A percentile compares a stretch with the other conserved stretches of the same genome.
Conservation (phyloP, 306 rosid species). For the Fragaria nilgerrensis region DNA sequence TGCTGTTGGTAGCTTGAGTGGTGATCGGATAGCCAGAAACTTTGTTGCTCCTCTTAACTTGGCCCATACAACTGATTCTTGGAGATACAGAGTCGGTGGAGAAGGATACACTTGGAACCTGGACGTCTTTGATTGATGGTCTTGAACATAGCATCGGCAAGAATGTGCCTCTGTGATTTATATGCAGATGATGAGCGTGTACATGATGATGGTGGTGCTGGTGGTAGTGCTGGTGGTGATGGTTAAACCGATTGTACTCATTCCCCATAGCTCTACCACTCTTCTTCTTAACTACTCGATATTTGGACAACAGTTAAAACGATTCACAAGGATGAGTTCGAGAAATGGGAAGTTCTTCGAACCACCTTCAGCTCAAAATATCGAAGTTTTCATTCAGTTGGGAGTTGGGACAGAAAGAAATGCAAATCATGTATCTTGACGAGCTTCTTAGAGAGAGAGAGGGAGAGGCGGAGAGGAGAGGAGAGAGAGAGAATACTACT, state of each 20-base stretch:
- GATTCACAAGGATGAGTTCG: background rate
- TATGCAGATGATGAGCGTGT: slow-evolving; percentile 10
- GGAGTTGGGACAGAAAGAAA: background rate
- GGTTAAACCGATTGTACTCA: slow-evolving; percentile 41
- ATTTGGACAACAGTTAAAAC: background rate
- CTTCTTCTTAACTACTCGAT: background rate
- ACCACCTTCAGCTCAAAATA: background rate
- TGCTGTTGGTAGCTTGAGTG: slow-evolving; percentile 23
- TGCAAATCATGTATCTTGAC: background rate
- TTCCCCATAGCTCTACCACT: slow-evolving; percentile 31
- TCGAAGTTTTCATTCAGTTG: background rate
- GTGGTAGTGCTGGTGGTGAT: slow-evolving; percentile 18
- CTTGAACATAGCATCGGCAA: slow-evolving; percentile 84
- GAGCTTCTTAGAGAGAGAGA: background rate
- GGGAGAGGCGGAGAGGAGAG: background rate
- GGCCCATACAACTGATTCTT: slow-evolving; percentile 91
- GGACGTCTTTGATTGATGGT: slow-evolving; percentile 43
- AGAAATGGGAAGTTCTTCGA: background rate
- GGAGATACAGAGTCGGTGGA: slow-evolving; percentile 71
- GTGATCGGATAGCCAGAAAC: slow-evolving; percentile 52
- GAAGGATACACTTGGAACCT: slow-evolving; percentile 35
- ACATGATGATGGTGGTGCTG: slow-evolving; percentile 25
- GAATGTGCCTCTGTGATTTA: slow-evolving; percentile 50
- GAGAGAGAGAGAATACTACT: slow-evolving; percentile 3
- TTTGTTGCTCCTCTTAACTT: slow-evolving; percentile 81